phyloP scores from a whole-genome alignment of 345 rosid species.

The Ceriops zippeliana region DNA sequence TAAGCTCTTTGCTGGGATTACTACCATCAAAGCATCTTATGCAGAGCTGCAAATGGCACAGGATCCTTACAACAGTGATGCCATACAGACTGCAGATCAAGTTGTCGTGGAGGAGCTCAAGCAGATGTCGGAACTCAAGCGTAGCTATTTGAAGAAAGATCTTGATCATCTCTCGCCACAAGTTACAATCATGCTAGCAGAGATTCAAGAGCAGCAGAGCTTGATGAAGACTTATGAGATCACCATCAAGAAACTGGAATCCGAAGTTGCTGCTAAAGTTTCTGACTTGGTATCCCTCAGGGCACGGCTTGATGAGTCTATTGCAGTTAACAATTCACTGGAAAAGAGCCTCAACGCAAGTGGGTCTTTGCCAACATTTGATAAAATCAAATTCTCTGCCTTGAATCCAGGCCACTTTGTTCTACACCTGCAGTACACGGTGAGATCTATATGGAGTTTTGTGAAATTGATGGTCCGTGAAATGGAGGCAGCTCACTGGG shows the following conservation, averaged over 20 bases:
- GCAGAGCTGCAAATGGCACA: constrained; percentile 96
- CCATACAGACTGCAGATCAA: constrained; percentile 77
- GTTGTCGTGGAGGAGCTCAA: constrained; percentile 76
- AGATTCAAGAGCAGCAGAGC: constrained; percentile 95
- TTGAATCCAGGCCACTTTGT: constrained; percentile 51
- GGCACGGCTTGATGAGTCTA: constrained; percentile 32
- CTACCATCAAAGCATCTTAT: constrained; percentile 84
- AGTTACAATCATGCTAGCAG: constrained; percentile 81
- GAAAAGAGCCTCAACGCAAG: constrained; percentile 66
- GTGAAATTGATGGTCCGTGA: constrained; percentile 63
- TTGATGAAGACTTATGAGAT: constrained; percentile 83
- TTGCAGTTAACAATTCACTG: constrained; percentile 40
- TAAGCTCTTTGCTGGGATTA: constrained; percentile 68
- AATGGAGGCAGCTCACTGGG: constrained; percentile 82
- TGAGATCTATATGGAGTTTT: constrained; percentile 62
- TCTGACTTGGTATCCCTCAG: constrained; percentile 35
- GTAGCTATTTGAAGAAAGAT: constrained; percentile 58
- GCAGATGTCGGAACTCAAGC: constrained; percentile 65
- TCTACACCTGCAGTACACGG: constrained; percentile 47
- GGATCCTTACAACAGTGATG: constrained; percentile 67
- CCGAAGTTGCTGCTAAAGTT: constrained; percentile 42
- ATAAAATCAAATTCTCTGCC: constrained; percentile 35
- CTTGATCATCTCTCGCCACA: constrained; percentile 74
- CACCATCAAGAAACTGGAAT: constrained; percentile 65
- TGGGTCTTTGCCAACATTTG: constrained; percentile 55